These are phyloP conservation scores for Saraca asoca DNA, from an alignment of 331 rosid species.

Conservation along the genomic window DNA sequence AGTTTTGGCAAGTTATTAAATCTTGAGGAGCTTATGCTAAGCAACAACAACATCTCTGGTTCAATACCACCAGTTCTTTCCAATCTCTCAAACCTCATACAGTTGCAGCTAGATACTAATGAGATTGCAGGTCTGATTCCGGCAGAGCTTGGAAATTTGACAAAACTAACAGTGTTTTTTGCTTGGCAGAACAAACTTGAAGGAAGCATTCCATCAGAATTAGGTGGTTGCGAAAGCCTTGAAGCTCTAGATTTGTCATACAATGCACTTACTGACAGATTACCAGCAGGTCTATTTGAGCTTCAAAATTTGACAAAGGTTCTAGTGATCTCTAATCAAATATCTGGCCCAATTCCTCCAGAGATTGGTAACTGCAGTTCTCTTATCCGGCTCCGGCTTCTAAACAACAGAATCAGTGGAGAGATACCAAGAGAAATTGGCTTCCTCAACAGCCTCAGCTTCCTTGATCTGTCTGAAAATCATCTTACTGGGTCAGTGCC, in stretches of 20 bases:
- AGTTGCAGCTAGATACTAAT: slow-evolving; percentile 76
- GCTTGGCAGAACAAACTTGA: slow-evolving; percentile 87
- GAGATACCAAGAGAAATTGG: slow-evolving; percentile 72
- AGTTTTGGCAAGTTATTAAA: slow-evolving; percentile 59
- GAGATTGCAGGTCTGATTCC: slow-evolving; percentile 79
- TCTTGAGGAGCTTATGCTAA: slow-evolving; percentile 82
- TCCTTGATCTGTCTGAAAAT: slow-evolving; percentile 79
- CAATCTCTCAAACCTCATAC: slow-evolving; percentile 60
- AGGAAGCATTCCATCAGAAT: slow-evolving; percentile 64
- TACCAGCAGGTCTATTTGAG: slow-evolving; percentile 68
- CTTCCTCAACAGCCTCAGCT: slow-evolving; percentile 49
- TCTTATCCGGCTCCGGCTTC: slow-evolving; percentile 64
- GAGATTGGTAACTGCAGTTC: slow-evolving; percentile 71
- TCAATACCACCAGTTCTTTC: slow-evolving; percentile 64
- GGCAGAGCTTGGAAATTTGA: slow-evolving; percentile 60
- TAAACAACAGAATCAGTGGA: slow-evolving; percentile 64
- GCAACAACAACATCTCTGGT: slow-evolving; percentile 76
- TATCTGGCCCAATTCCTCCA: slow-evolving; percentile 68
- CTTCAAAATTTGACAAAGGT: slow-evolving; percentile 81
- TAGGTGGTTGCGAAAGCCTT: slow-evolving; percentile 63
- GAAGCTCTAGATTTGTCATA: slow-evolving; percentile 81
- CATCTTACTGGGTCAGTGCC: slow-evolving; percentile 67
- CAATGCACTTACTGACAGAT: slow-evolving; percentile 60
- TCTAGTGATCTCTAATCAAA: slow-evolving; percentile 63
- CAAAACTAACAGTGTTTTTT: slow-evolving; percentile 54